Evolutionary conservation across 83 land plant genomes (phyloP).

Genomic region (Picea abies): DNA sequence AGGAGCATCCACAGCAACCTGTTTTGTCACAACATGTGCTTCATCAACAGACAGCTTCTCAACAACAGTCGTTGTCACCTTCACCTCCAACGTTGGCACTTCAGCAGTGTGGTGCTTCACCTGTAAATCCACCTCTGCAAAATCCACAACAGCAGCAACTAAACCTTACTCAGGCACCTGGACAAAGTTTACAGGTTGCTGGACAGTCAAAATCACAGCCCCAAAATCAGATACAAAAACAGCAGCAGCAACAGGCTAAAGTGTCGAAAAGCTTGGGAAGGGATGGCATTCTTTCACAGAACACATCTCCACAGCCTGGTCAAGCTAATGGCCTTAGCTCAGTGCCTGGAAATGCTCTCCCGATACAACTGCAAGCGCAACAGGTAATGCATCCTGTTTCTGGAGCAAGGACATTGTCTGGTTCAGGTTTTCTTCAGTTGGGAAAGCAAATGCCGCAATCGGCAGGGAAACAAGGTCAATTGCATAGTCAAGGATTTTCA

Average conservation of each 20-base stretch:
- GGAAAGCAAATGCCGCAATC: neutral
- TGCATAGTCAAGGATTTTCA: neutral
- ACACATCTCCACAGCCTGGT: neutral
- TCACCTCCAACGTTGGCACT: constrained; percentile 23
- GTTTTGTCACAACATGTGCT: constrained; percentile 13
- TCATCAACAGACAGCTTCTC: constrained; percentile 10
- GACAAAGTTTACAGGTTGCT: neutral
- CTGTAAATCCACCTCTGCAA: neutral
- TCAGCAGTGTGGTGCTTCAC: neutral
- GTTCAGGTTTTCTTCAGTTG: neutral
- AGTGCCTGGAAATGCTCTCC: neutral
- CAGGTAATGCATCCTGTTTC: neutral
- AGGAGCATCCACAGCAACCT: neutral
- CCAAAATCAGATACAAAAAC: neutral
- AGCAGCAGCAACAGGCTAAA: neutral
- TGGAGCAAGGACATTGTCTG: neutral
- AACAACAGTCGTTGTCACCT: constrained; percentile 24
- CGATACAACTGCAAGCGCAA: neutral
- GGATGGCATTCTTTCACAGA: neutral
- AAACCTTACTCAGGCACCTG: neutral
- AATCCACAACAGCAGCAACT: neutral
- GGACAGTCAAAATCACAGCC: neutral
- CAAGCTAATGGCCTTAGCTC: constrained; percentile 3
- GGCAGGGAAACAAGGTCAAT: neutral
- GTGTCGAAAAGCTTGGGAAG: neutral